These are phyloP conservation scores for Aspergillus ochraceoroseus DNA, from an alignment of 2,329 filamentous ascomycete species.

Conservation along the genomic window DNA sequence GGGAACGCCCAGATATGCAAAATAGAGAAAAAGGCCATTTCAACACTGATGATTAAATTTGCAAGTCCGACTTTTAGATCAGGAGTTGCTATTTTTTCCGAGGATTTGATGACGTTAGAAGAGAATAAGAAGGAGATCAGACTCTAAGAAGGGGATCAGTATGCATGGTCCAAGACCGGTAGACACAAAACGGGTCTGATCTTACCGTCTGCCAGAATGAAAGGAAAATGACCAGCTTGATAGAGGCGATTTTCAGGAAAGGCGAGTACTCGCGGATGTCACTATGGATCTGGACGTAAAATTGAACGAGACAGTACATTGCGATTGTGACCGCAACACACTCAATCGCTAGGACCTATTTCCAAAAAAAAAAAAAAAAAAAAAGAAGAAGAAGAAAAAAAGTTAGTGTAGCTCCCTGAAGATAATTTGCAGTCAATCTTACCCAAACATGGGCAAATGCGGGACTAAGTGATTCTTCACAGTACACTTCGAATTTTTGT, in stretches of 20 bases:
- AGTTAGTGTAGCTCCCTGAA: conserved; percentile 6
- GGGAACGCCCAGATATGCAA: conserved; percentile 80
- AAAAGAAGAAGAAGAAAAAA: no score
- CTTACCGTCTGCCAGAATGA: conserved; percentile 73
- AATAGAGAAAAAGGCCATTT: conserved; percentile 76
- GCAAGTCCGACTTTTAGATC: conserved; percentile 80
- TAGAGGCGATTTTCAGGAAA: conserved; percentile 75
- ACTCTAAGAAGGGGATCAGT: conserved; percentile 33
- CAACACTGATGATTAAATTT: conserved; percentile 69
- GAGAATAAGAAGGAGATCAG: conserved; percentile 59
- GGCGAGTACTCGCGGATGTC: conserved; percentile 65
- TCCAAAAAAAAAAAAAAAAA: no score
- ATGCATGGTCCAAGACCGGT: not conserved
- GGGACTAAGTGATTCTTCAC: conserved; percentile 70
- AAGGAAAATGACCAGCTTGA: conserved; percentile 88
- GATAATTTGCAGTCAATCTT: conserved; percentile 29
- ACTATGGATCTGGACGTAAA: conserved; percentile 70
- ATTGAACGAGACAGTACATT: conserved; percentile 85
- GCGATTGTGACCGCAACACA: conserved; percentile 69
- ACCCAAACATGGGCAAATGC: conserved; percentile 84
- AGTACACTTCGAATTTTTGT: conserved; percentile 66
- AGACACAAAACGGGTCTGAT: not conserved
- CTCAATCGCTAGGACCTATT: conserved; percentile 63
- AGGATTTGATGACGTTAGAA: conserved; percentile 60
- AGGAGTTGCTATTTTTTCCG: conserved; percentile 59